Evolutionary conservation across 2,329 filamentous ascomycete species (phyloP).

Genomic region (Westerdykella aurantiaca): DNA sequence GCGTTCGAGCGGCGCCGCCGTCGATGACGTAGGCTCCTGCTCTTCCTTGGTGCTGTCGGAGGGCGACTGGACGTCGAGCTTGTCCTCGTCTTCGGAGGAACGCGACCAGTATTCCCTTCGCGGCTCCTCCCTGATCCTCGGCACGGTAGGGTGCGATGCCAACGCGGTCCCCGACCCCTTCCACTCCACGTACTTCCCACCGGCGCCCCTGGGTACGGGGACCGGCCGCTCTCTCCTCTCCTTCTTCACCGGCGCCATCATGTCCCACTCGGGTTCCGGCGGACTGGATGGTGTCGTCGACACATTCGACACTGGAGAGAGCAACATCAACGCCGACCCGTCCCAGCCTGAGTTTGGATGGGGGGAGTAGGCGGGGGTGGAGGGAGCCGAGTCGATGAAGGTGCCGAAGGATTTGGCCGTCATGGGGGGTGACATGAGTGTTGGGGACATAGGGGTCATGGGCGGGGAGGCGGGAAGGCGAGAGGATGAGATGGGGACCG

Average conservation of each 20-base stretch:
- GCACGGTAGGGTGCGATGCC: neutral
- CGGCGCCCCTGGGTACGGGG: neutral
- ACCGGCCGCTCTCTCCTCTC: conserved; percentile 1
- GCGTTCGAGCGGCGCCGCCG: conserved; percentile 21
- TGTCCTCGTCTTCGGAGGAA: conserved; percentile 6
- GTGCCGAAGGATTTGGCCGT: conserved; percentile 33
- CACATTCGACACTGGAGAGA: conserved; percentile 26
- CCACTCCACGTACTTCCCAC: no score
- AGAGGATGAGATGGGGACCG: conserved; percentile 27
- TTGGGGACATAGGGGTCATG: conserved; percentile 19
- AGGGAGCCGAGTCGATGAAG: conserved; percentile 35
- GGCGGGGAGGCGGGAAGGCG: conserved; percentile 16
- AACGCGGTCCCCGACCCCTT: neutral
- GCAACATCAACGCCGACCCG: conserved; percentile 21
- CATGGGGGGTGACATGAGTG: conserved; percentile 28
- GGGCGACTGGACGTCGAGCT: neutral
- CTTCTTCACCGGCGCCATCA: conserved; percentile 20
- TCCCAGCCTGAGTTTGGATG: conserved; percentile 22
- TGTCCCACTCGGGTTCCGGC: conserved; percentile 29
- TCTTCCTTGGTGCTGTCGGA: conserved; percentile 7
- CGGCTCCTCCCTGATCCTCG: neutral
- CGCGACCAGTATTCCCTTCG: neutral
- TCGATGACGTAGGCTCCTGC: conserved; percentile 1
- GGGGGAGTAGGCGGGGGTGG: conserved; percentile 33
- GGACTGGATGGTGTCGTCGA: conserved; percentile 20